Base-by-base conservation (phyloP, 1,284 basidiomycete genomes). In the Microbotryomycetes sp. region DNA sequence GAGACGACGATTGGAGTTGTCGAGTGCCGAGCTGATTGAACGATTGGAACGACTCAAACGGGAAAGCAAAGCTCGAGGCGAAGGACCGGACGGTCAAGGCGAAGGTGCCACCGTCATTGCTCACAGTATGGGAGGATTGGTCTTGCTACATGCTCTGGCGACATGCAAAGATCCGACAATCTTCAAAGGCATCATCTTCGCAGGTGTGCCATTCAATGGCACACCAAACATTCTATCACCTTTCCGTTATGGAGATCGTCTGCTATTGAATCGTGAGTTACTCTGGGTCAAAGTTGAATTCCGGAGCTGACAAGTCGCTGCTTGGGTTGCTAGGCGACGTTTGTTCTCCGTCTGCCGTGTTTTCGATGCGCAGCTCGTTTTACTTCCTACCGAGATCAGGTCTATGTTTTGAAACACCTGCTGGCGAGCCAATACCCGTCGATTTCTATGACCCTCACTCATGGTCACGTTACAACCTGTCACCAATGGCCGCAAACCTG, bases 101-200 rank as follows among this genome's bases (percentile, higher is more conserved):
- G 51, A 68, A 23, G 74, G 74, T 0, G 71, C 75, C 2, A 71
- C 72, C 26, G 71, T 76, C 25, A 63, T 76, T 1, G 74, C 74
- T 4, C 75, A 76, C 53, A 73, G 72, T 3, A 76, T 76, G 75
- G 75, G 75, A 23, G 75, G 75, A 0, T 62, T 76, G 0, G 73
- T 76, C 6, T 66, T 71, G 0, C 67, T 76, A 1, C 74, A 76
- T 46, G 75, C 75, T 0, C 60, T 76, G 3, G 66, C 72, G 1
- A 62, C 52, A 9, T 69, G 70, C 0, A 29, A 19, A 0, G 71
- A 76, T 49, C 75, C 75, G 4, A 66, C 71, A 7, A 63, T 76
- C 48, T 72, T 76, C 47, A 68, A 71, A 25, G 70, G 70, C 1
- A 56, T 76, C 50, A 61, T 76, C 12, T 75, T 75, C 22, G 74